Conservation (phyloP, 768 basidiomycete species). For the Tremella mesenterica region DNA sequence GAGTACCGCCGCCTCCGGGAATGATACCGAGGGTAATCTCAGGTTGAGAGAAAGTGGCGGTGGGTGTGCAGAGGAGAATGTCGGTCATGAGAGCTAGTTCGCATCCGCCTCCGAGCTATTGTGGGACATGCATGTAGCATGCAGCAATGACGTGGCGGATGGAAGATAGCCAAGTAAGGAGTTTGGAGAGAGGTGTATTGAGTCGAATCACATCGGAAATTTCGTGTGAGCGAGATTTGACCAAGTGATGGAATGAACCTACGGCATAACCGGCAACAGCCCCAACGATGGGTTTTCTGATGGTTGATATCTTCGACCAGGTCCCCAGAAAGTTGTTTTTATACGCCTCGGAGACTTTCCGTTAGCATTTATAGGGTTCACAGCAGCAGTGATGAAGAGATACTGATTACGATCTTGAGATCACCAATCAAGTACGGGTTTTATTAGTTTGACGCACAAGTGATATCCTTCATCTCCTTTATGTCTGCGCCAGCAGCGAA, state of each 20-base stretch:
- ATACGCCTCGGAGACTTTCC: conserved; percentile 73
- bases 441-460: conserved; percentile 52
- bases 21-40: conserved; percentile 94
- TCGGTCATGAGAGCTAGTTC: conserved; percentile 85
- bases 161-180: no score
- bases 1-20: conserved; percentile 88
- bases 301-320: conserved; percentile 64
- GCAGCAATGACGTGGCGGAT: background rate
- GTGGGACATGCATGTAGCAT: background rate
- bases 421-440: no score
- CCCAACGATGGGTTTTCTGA: conserved; percentile 89
- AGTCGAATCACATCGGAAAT: no score
- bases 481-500: conserved; percentile 98
- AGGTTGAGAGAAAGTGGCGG: conserved; percentile 87
- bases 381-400: background rate
- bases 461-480: conserved; percentile 97
- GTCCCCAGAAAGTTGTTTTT: conserved; percentile 68
- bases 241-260: conserved; percentile 10
- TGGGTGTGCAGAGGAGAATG: conserved; percentile 83
- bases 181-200: no score
- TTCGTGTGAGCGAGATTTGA: no score
- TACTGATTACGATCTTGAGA: no score
- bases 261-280: conserved; percentile 91
- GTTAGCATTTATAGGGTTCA: background rate
- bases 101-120: conserved; percentile 88